Evolutionary conservation across 805 yeast genomes (phyloP), one percentile per base, ranked within the genome.

Genomic region (Spathaspora girioi): DNA sequence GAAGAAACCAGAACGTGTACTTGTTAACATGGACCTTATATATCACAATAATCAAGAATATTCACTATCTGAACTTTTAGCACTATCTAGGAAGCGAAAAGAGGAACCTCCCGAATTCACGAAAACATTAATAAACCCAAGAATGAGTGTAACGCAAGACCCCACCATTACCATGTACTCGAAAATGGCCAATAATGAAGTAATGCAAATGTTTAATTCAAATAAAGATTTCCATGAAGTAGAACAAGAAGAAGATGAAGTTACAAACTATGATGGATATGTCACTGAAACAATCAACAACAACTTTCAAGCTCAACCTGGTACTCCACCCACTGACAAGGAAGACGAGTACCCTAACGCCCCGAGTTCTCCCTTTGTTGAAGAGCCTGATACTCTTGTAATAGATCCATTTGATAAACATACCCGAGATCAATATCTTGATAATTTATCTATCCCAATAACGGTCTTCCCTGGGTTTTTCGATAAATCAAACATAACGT

Each of bases 81-180:
- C 88, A 0, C 64, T 72, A 42, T 66, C 77, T 38, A 11, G 38
- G 38, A 29, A 23, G 31, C 41, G 43, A 29, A 40, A 19, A 49
- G 31, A 48, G 18, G 46, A 47, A 11, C 43, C 50, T 50, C 44
- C 50, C 48, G 60, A 54, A 48, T 47, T 52, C 2, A 60, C 69
- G 11, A 62, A 61, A 50, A 73, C 79, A 7, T 67, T 77, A 40
- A 71, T 73, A 3, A 62, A 78, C 32, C 84, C 83, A 0, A 60
- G 80, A 43, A 73, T 76, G 50, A 80, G 75, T 14, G 70, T 75
- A 12, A n/a, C n/a, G n/a, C n/a, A n/a, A n/a, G 86, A 96, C 0
- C 96, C 96, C 0, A 90, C 97, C 0, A 78, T 87, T 56, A 91
- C 97, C 0, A 69, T 85, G 61, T 86, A 79, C 62, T 86, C 96